A percentile compares a stretch with the other conserved stretches of the same genome.
Evolutionary conservation across 139 green algal genomes (phyloP).

Genomic region (Tetraselmis chui): DNA sequence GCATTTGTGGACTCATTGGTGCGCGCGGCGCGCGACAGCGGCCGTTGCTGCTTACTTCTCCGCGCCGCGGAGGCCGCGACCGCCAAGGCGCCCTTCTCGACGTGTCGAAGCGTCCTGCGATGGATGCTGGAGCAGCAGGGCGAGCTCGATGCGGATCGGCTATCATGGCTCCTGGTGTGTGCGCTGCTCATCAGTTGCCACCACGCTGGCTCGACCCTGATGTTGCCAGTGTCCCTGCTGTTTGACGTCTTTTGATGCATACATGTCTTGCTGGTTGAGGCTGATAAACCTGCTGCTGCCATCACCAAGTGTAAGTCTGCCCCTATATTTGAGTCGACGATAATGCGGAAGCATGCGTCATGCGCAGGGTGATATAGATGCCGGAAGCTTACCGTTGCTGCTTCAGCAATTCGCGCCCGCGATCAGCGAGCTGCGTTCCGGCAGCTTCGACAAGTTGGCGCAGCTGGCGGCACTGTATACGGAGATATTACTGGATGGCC

Average conservation of each 20-base stretch:
- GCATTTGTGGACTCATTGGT: neutral
- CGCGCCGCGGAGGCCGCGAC: neutral
- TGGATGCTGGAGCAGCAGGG: neutral
- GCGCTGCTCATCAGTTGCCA: neutral
- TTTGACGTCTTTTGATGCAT: too few species aligned
- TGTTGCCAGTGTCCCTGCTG: neutral
- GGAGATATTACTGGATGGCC: neutral
- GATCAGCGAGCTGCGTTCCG: neutral
- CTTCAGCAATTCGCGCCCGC: neutral
- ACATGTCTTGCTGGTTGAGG: too few species aligned
- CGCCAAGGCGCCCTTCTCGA: neutral
- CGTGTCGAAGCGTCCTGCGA: neutral
- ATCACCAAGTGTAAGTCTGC: neutral
- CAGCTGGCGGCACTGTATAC: neutral
- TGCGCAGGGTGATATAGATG: neutral
- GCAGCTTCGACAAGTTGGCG: neutral
- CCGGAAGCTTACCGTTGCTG: neutral
- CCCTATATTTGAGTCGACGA: neutral
- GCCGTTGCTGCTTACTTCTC: neutral
- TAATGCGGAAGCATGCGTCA: neutral
- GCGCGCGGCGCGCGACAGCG: too few species aligned
- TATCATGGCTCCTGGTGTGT: neutral
- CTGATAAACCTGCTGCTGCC: too few species aligned
- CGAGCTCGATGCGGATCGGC: neutral
- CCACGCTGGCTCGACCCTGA: neutral